Evolutionary conservation across 192 early-diverging fungal genomes (phyloP).

Genomic region (Helicostylum pulchrum): DNA sequence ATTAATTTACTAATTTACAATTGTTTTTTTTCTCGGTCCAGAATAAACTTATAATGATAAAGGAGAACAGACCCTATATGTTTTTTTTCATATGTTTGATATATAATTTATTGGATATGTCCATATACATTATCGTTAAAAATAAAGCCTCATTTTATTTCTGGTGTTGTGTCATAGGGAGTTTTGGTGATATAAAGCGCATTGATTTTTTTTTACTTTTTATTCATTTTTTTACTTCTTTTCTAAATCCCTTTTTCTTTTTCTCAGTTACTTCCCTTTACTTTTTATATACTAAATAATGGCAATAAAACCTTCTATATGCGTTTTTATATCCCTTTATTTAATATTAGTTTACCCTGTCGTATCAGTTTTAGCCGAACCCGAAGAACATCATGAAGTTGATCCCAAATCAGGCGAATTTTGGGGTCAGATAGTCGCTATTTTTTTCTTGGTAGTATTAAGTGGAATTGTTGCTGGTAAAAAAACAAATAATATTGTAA

Average conservation of each 20-base stretch:
- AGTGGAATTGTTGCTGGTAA: conserved; percentile 27
- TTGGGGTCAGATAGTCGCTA: conserved; percentile 17
- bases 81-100: too few species aligned
- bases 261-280: not conserved
- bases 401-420: not conserved
- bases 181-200: too few species aligned
- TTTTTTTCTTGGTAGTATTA: conserved; percentile 7
- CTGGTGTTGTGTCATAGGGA: too few species aligned
- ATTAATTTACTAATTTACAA: too few species aligned
- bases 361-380: not conserved
- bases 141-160: too few species aligned
- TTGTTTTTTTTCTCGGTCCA: too few species aligned
- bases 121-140: too few species aligned
- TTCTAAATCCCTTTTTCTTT: not conserved
- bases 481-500: not conserved
- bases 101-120: too few species aligned
- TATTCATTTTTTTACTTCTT: not conserved
- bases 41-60: too few species aligned
- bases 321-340: not conserved
- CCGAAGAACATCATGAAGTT: not conserved
- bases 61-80: too few species aligned
- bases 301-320: not conserved
- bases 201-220: not conserved
- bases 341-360: too few species aligned
- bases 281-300: not conserved